These are phyloP conservation scores for Brassica hybrid DNA, from an alignment of 441 rosid genomes.

Conservation along the genomic window DNA sequence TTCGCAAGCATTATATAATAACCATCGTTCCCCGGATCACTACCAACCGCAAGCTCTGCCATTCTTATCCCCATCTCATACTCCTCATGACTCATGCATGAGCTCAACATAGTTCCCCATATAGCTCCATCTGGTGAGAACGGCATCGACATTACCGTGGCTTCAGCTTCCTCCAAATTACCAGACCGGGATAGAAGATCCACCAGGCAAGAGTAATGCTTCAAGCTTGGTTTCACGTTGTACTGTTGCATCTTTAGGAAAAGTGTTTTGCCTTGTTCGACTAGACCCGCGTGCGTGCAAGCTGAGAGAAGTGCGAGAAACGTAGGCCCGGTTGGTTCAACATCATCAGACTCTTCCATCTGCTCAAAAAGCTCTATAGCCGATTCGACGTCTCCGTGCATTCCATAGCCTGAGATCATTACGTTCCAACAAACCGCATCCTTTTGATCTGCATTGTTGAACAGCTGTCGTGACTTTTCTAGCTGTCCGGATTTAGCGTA, in stretches of 20 bases:
- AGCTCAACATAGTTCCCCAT: conserved; percentile 60
- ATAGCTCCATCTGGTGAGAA: conserved; percentile 53
- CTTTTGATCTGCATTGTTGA: conserved; percentile 46
- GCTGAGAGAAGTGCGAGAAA: conserved; percentile 66
- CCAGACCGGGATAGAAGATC: conserved; percentile 68
- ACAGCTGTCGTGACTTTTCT: conserved; percentile 51
- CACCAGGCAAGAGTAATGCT: conserved; percentile 64
- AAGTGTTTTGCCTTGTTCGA: conserved; percentile 54
- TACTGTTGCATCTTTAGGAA: conserved; percentile 50
- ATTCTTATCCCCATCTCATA: conserved; percentile 56
- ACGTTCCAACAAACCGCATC: conserved; percentile 61
- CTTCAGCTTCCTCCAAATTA: conserved; percentile 58
- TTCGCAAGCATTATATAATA: conserved; percentile 57
- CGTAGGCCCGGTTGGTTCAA: conserved; percentile 56
- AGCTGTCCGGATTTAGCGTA: conserved; percentile 65
- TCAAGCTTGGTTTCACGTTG: conserved; percentile 51
- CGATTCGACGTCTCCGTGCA: conserved; percentile 55
- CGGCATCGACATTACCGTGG: conserved; percentile 56
- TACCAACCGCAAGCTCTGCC: conserved; percentile 52
- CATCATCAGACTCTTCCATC: conserved; percentile 54
- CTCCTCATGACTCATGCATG: conserved; percentile 51
- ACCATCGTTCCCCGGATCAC: conserved; percentile 58
- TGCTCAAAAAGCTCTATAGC: conserved; percentile 51
- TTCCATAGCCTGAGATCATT: conserved; percentile 64
- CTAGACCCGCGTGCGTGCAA: conserved; percentile 59